A percentile compares a stretch with the other conserved stretches of the same genome.
phyloP scores from a whole-genome alignment of 2,329 filamentous ascomycete species.

The Fusarium humuli region DNA sequence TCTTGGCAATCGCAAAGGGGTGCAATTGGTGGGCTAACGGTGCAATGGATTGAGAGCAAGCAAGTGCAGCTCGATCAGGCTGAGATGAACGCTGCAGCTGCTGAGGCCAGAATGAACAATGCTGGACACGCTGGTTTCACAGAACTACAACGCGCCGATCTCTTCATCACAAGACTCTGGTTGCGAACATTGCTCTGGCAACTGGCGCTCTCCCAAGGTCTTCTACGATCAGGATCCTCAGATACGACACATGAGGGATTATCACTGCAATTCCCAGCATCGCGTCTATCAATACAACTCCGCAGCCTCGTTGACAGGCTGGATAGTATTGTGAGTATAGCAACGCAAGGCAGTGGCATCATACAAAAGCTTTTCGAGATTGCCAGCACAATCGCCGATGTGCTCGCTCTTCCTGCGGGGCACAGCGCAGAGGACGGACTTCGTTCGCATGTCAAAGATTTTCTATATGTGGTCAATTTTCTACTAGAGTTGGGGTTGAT shows the following conservation, averaged over 20 bases:
- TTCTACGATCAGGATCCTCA: conserved; percentile 52
- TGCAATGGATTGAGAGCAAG: conserved; percentile 56
- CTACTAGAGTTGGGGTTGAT: conserved; percentile 62
- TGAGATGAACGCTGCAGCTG: conserved; percentile 49
- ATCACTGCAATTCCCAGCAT: conserved; percentile 55
- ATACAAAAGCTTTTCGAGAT: conserved; percentile 71
- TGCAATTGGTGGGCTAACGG: conserved; percentile 47
- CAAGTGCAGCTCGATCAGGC: conserved; percentile 55
- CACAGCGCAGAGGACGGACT: conserved; percentile 57
- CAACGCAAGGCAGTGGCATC: conserved; percentile 67
- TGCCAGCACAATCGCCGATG: conserved; percentile 69
- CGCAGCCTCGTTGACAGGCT: conserved; percentile 53
- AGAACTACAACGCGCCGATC: conserved; percentile 56
- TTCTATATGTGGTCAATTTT: conserved; percentile 63
- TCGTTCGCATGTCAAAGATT: conserved; percentile 63
- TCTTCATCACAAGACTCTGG: conserved; percentile 57
- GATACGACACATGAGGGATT: conserved; percentile 52
- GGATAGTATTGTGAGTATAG: conserved; percentile 57
- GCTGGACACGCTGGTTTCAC: conserved; percentile 47
- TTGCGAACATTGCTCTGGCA: conserved; percentile 57
- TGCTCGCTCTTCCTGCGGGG: conserved; percentile 63
- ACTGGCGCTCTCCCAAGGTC: conserved; percentile 54
- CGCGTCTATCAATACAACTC: conserved; percentile 54
- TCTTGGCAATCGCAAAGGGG: conserved; percentile 53
- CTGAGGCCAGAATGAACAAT: conserved; percentile 43